phyloP scores from a whole-genome alignment of 495 filamentous ascomycete genomes.

The Neurospora sp. region DNA sequence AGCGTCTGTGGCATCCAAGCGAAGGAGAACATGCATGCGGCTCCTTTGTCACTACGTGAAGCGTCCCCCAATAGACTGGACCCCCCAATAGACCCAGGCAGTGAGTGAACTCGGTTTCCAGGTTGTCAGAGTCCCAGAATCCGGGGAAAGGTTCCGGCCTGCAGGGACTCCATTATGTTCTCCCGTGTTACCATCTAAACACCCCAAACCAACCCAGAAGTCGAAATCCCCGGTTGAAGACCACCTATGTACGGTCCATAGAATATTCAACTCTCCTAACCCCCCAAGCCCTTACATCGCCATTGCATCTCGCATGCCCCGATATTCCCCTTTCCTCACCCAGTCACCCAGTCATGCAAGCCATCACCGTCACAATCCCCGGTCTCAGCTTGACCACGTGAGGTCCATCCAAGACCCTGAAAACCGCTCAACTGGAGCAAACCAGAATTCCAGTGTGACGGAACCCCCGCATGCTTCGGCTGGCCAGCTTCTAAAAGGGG shows the following conservation, averaged over 20 bases:
- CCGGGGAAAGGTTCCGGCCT: no score
- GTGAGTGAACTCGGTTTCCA: not conserved
- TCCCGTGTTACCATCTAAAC: no score
- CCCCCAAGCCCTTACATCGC: not conserved
- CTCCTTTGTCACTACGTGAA: not conserved
- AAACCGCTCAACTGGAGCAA: no score
- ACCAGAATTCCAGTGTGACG: no score
- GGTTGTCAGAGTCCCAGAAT: not conserved
- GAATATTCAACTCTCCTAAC: not conserved
- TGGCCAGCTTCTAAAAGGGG: no score
- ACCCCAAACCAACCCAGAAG: no score
- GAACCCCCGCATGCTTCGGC: no score
- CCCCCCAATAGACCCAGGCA: not conserved
- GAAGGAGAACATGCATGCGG: not conserved
- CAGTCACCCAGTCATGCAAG: not conserved
- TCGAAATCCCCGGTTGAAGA: not conserved
- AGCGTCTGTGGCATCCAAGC: not conserved
- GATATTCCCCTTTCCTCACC: not conserved
- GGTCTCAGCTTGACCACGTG: not conserved
- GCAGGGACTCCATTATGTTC: no score
- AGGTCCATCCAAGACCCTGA: no score
- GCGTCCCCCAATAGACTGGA: not conserved
- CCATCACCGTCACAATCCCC: not conserved
- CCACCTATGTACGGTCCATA: not conserved
- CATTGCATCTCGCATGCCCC: not conserved